These are phyloP conservation scores for Epichloe festucae DNA, from an alignment of 2,329 filamentous ascomycete genomes.

Conservation along the genomic window DNA sequence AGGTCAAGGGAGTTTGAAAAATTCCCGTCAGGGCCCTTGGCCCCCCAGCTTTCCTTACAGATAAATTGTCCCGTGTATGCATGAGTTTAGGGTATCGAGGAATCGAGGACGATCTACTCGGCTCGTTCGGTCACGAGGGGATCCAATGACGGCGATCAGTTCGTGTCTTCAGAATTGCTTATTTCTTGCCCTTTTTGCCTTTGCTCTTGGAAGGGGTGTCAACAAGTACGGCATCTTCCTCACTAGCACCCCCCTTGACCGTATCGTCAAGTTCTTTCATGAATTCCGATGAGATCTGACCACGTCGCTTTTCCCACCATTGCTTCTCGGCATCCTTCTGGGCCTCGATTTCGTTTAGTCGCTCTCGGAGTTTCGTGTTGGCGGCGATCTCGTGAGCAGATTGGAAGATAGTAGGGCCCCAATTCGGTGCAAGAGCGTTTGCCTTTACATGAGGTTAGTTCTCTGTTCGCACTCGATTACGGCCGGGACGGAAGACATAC, in stretches of 20 bases:
- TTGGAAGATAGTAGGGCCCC: slow-evolving; percentile 95
- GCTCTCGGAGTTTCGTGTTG: slow-evolving; percentile 63
- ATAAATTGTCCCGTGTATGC: not conserved
- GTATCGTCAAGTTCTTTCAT: slow-evolving; percentile 71
- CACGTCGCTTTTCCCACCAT: slow-evolving; percentile 84
- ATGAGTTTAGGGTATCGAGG: not conserved
- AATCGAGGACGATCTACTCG: not conserved
- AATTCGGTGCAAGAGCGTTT: slow-evolving; percentile 75
- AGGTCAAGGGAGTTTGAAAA: not conserved
- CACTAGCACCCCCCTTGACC: slow-evolving; percentile 20
- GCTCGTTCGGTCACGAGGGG: not conserved
- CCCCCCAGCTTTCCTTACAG: not conserved
- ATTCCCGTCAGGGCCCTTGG: not conserved
- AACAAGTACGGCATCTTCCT: slow-evolving; percentile 54
- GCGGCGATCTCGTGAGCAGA: slow-evolving; percentile 91
- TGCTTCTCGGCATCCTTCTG: slow-evolving; percentile 63
- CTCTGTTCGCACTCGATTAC: not conserved
- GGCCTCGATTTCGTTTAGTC: slow-evolving; percentile 60
- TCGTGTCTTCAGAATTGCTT: not conserved
- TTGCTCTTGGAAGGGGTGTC: slow-evolving; percentile 47
- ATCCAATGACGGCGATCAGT: not conserved
- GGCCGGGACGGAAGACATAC: slow-evolving; percentile 32
- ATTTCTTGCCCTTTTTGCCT: slow-evolving; percentile 48
- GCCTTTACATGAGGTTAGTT: slow-evolving; percentile 41
- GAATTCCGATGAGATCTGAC: slow-evolving; percentile 60